Evolutionary conservation across 352 stramenopile species (phyloP).

Genomic region (Phytophthora cryptogea): DNA sequence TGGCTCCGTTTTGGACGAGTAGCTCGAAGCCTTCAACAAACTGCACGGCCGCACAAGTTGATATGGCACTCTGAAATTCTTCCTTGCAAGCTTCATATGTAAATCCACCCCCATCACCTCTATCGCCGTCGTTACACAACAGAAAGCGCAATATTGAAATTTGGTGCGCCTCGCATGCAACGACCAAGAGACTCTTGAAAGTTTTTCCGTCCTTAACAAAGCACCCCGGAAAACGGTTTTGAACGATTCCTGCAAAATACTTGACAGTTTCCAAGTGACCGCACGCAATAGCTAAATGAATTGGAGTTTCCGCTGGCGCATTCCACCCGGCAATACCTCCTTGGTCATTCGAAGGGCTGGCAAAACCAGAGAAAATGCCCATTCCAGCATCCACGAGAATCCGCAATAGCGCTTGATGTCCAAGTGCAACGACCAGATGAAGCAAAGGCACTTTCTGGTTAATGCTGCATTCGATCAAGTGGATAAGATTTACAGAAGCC

Average conservation of each 20-base stretch:
- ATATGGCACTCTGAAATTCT: slow-evolving; percentile 50
- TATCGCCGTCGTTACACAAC: slow-evolving; percentile 25
- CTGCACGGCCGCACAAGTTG: slow-evolving; percentile 35
- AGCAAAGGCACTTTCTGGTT: slow-evolving; percentile 47
- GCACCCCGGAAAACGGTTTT: slow-evolving; percentile 49
- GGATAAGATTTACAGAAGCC: slow-evolving; percentile 29
- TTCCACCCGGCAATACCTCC: slow-evolving; percentile 8
- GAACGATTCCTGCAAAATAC: slow-evolving; percentile 45
- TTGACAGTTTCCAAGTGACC: slow-evolving; percentile 49
- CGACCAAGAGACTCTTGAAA: slow-evolving; percentile 50
- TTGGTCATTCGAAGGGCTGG: not conserved
- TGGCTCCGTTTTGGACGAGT: slow-evolving; percentile 37
- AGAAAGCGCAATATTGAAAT: slow-evolving; percentile 45
- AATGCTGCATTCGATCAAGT: slow-evolving; percentile 49
- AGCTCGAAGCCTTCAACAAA: slow-evolving; percentile 51
- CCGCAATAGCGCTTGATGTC: slow-evolving; percentile 37
- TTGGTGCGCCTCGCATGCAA: slow-evolving; percentile 43
- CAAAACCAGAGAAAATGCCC: slow-evolving; percentile 38
- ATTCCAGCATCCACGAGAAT: slow-evolving; percentile 50
- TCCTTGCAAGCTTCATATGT: slow-evolving; percentile 35
- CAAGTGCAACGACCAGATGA: slow-evolving; percentile 44
- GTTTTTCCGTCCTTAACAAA: slow-evolving; percentile 47
- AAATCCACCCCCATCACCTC: slow-evolving; percentile 42
- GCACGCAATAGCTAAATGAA: slow-evolving; percentile 56
- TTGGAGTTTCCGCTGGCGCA: slow-evolving; percentile 37